Conservation (phyloP, 1,284 basidiomycete species). For the Melanopsichium pennsylvanicum region DNA sequence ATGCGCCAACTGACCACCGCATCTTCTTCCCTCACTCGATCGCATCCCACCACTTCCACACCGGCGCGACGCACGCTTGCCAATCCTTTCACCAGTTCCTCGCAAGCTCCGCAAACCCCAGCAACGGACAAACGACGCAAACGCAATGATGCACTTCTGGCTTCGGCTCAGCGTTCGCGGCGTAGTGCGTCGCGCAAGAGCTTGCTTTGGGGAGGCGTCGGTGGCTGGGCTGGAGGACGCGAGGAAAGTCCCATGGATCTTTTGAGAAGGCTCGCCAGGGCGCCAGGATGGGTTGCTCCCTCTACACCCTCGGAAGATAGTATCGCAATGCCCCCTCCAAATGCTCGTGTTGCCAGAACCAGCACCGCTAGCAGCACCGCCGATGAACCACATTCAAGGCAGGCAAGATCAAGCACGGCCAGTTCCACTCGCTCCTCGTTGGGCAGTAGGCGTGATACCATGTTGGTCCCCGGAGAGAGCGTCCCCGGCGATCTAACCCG, state of each 20-base stretch:
- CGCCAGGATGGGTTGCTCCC: conserved; percentile 38
- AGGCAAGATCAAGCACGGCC: conserved; percentile 19
- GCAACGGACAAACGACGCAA: conserved; percentile 44
- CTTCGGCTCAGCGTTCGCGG: conserved; percentile 32
- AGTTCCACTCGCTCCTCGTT: conserved; percentile 20
- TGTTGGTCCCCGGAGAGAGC: conserved; percentile 38
- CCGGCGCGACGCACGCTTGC: conserved; percentile 31
- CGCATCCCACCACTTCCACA: conserved; percentile 23
- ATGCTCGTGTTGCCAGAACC: conserved; percentile 3
- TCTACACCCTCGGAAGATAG: conserved; percentile 37
- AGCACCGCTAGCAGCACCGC: conserved; percentile 19
- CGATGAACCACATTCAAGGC: conserved; percentile 12
- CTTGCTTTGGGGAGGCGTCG: conserved; percentile 41
- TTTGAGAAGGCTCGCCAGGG: conserved; percentile 35
- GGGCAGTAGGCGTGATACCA: conserved; percentile 19
- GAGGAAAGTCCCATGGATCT: conserved; percentile 52
- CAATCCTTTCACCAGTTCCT: conserved; percentile 7
- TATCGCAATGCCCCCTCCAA: conserved; percentile 39
- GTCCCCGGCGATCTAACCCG: conserved; percentile 48
- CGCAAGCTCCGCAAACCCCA: conserved; percentile 36
- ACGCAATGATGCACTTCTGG: conserved; percentile 41
- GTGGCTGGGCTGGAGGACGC: conserved; percentile 45
- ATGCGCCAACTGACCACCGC: conserved; percentile 43
- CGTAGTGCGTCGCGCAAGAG: conserved; percentile 26
- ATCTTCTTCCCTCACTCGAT: no score